Percentiles rank a stretch among this genome's conserved stretches.
Evolutionary conservation across 2,329 filamentous ascomycete genomes (phyloP).

Genomic region (Beauveria australis): DNA sequence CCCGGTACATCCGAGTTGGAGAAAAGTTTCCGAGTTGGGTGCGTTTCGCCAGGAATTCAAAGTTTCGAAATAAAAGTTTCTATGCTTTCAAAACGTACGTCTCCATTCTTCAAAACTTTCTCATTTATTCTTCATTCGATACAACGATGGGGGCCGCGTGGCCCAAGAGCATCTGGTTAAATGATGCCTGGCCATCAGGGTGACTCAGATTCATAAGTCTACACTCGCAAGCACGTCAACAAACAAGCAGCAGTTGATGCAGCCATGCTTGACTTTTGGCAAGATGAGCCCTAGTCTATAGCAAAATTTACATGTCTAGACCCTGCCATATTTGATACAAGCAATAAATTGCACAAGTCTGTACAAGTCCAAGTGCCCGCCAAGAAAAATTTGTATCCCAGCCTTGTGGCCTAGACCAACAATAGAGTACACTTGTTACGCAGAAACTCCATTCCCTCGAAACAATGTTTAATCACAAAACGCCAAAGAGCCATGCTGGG

Average conservation of each 20-base stretch:
- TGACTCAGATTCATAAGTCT: not conserved
- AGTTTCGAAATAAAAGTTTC: not conserved
- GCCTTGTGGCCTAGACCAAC: not conserved
- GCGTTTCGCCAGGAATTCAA: too few relatives aligned
- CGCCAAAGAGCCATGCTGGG: slow-evolving; percentile 16
- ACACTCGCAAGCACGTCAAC: not conserved
- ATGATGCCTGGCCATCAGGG: not conserved
- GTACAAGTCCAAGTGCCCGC: not conserved
- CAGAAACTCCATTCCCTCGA: not conserved
- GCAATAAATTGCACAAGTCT: not conserved
- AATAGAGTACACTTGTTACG: not conserved
- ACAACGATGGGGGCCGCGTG: not conserved
- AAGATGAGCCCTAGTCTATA: too few relatives aligned
- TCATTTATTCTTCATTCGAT: not conserved
- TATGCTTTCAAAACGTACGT: not conserved
- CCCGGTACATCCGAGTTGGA: not conserved
- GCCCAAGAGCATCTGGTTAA: not conserved
- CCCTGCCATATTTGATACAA: too few relatives aligned
- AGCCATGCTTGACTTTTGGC: too few relatives aligned
- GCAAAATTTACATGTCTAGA: too few relatives aligned
- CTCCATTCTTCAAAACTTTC: not conserved
- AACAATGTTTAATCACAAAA: not conserved
- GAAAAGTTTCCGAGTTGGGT: not conserved
- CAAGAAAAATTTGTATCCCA: not conserved
- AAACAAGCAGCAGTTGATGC: too few relatives aligned